Conservation (phyloP, 306 rosid genomes). For the Cicer judaicum region DNA sequence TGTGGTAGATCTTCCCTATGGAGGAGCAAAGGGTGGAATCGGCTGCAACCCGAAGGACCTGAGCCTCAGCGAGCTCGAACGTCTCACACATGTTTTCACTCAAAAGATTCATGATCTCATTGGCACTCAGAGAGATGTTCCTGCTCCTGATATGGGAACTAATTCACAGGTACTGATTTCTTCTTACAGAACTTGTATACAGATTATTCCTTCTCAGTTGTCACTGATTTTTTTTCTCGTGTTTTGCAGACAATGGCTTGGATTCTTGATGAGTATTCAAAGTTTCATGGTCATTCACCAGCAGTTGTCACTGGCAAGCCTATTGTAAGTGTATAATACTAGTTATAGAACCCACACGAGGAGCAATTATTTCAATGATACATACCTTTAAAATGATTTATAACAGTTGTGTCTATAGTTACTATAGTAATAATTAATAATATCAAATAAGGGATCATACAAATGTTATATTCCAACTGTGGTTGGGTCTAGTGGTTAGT, state of each 20-base stretch:
- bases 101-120: constrained; percentile 78
- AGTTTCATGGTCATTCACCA: constrained; percentile 78
- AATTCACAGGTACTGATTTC: constrained; percentile 56
- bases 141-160: constrained; percentile 86
- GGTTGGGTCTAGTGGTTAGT: background rate
- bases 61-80: constrained; percentile 62
- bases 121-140: constrained; percentile 72
- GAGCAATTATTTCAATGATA: too few relatives aligned
- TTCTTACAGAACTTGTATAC: background rate
- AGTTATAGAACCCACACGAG: too few relatives aligned
- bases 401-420: too few relatives aligned
- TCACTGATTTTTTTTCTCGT: background rate
- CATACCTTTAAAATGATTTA: too few relatives aligned
- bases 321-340: constrained; percentile 49
- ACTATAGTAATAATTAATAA: too few relatives aligned
- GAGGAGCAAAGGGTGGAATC: constrained; percentile 86
- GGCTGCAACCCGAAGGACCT: constrained; percentile 71
- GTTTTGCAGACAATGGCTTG: constrained; percentile 73
- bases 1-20: constrained; percentile 70
- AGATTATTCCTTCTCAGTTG: background rate
- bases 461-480: background rate
- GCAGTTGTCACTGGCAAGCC: constrained; percentile 82
- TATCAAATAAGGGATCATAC: too few relatives aligned
- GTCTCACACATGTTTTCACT: constrained; percentile 77
- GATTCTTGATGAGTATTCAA: constrained; percentile 79